phyloP scores from a whole-genome alignment of 2,329 filamentous ascomycete species.

The Cercospora sesami region DNA sequence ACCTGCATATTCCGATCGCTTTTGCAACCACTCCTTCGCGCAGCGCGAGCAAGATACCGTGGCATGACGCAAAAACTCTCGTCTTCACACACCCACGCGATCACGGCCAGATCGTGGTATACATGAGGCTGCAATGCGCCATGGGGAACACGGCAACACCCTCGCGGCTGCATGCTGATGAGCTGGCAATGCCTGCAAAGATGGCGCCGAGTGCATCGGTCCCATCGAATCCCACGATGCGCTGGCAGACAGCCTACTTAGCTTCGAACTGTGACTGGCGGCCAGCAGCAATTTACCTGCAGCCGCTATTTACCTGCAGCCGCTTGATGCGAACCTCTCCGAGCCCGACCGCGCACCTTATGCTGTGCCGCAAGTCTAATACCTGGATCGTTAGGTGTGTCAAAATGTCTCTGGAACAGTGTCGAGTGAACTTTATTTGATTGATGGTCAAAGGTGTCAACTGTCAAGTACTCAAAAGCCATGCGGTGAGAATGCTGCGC shows the following conservation, averaged over 20 bases:
- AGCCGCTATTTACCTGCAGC: conserved; percentile 17
- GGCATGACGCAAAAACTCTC: conserved; percentile 5
- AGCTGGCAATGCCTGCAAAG: conserved; percentile 26
- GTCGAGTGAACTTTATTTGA: not conserved
- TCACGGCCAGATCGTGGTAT: conserved; percentile 6
- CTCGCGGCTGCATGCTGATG: conserved; percentile 19
- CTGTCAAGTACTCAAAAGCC: not conserved
- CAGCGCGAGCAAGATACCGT: not conserved
- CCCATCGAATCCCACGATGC: conserved; percentile 17
- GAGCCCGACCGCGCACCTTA: conserved; percentile 12
- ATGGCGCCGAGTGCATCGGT: conserved; percentile 1
- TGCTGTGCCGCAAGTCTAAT: conserved; percentile 2
- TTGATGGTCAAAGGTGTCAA: not conserved
- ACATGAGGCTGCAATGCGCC: conserved; percentile 21
- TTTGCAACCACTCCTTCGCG: not conserved
- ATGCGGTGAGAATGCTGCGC: not conserved
- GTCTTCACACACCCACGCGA: conserved; percentile 1
- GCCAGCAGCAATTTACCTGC: conserved; percentile 5
- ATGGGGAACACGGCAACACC: conserved; percentile 11
- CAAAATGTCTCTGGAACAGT: not conserved
- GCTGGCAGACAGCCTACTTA: conserved; percentile 13
- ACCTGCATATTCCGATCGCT: conserved; percentile 6
- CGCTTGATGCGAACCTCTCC: conserved; percentile 19
- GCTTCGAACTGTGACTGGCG: conserved; percentile 4
- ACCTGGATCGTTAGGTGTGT: not conserved